Conservation (phyloP, 805 yeast species). For the Wickerhamomyces silvicola region DNA sequence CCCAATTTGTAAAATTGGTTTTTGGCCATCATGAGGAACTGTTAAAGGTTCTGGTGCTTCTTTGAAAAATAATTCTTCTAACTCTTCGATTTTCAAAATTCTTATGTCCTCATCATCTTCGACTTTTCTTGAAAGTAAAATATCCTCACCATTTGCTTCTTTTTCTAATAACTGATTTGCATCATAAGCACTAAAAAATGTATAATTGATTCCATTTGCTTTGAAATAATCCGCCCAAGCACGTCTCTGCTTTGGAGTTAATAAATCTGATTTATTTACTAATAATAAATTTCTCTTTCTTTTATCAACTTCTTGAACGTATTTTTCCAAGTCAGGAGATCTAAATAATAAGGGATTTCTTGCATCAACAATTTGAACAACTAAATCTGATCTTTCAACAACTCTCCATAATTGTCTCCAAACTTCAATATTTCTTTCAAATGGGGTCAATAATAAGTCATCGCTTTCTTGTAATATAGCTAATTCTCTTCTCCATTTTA, state of each 20-base stretch:
- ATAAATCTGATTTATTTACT: constrained; percentile 90
- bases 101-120: constrained; percentile 44
- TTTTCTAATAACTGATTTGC: constrained; percentile 73
- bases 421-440: constrained; percentile 93
- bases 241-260: constrained; percentile 69
- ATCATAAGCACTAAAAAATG: constrained; percentile 86
- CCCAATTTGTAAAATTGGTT: constrained; percentile 77
- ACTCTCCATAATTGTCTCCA: constrained; percentile 99
- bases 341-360: constrained; percentile 88
- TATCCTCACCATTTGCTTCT: constrained; percentile 37
- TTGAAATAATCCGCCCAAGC: constrained; percentile 85
- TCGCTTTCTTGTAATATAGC: constrained; percentile 80
- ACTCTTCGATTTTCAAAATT: constrained; percentile 75
- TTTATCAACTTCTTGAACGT: constrained; percentile 73
- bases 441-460: constrained; percentile 87
- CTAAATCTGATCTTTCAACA: constrained; percentile 86
- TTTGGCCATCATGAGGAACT: constrained; percentile 51
- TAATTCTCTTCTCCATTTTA: constrained; percentile 89
- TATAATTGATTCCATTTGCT: constrained; percentile 63
- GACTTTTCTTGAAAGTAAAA: constrained; percentile 4
- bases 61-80: constrained; percentile 70
- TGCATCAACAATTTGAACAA: constrained; percentile 97
- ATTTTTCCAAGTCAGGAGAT: constrained; percentile 78
- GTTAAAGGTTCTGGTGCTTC: constrained; percentile 69
- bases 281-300: constrained; percentile 72